These are phyloP conservation scores for Mortierella hygrophila DNA, from an alignment of 192 early-diverging fungal species.

Conservation along the genomic window DNA sequence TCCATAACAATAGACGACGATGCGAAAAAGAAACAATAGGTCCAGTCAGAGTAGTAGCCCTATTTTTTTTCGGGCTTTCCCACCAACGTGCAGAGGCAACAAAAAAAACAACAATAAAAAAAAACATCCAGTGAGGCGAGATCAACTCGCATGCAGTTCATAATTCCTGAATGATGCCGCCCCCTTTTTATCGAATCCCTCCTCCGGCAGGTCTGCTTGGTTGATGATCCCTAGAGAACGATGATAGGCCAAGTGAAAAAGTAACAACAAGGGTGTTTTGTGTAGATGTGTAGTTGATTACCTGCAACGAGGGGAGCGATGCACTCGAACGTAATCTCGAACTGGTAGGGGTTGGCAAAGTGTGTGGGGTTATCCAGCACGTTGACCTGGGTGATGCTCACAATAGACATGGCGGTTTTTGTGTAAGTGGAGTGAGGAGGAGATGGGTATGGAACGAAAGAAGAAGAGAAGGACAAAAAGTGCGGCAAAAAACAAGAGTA, in stretches of 20 bases:
- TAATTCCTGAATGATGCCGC: neutral
- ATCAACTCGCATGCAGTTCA: neutral
- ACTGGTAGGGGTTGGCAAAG: slow-evolving; percentile 86
- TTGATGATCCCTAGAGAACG: neutral
- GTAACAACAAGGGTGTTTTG: slow-evolving; percentile 3
- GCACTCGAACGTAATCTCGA: slow-evolving; percentile 99
- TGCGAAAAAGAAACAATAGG: neutral
- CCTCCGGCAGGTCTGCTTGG: neutral
- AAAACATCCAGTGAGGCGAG: neutral
- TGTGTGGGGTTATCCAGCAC: slow-evolving; percentile 88
- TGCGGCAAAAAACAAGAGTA: neutral
- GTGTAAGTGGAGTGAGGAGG: too few relatives aligned
- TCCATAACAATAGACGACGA: neutral
- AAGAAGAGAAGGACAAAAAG: neutral
- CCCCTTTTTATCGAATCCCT: neutral
- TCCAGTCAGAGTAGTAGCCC: neutral
- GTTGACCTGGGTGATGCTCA: slow-evolving; percentile 85
- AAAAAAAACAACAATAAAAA: neutral
- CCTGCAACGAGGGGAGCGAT: slow-evolving; percentile 87
- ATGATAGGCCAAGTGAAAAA: neutral
- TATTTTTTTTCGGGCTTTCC: neutral
- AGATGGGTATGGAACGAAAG: neutral
- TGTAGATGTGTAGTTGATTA: slow-evolving; percentile 35
- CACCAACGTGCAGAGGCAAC: neutral
- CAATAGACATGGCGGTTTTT: slow-evolving; percentile 75